These are phyloP conservation scores for Sporobolomyces roseus DNA, from an alignment of 768 basidiomycete species.

Conservation along the genomic window DNA sequence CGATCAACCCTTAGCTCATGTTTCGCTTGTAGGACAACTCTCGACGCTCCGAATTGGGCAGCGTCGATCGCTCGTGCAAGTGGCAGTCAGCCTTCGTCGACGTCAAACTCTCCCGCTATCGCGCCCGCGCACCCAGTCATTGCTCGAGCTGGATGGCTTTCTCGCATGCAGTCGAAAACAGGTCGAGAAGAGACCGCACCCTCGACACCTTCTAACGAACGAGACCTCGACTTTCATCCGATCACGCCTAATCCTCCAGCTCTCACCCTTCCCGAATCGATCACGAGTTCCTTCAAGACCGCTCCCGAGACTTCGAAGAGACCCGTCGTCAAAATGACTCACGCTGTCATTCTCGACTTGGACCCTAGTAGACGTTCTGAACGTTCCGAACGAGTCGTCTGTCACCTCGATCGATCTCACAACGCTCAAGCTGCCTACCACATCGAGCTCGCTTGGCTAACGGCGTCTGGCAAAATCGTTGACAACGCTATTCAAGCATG, in stretches of 20 bases:
- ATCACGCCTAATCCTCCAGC: constrained; percentile 5
- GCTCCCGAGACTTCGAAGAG: constrained; percentile 49
- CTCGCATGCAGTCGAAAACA: constrained; percentile 17
- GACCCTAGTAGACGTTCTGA: constrained; percentile 56
- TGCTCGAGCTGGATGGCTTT: constrained; percentile 15
- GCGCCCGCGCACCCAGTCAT: neutral
- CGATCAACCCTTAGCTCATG: neutral
- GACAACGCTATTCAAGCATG: constrained; percentile 81
- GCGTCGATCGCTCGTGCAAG: constrained; percentile 8
- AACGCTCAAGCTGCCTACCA: constrained; percentile 93
- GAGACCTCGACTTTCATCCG: neutral
- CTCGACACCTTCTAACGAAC: neutral
- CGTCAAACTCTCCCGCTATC: neutral
- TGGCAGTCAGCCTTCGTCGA: constrained; percentile 1
- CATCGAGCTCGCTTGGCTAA: constrained; percentile 96
- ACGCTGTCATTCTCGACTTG: constrained; percentile 85
- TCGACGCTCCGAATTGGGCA: constrained; percentile 34
- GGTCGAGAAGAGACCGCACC: neutral
- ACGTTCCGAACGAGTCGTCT: constrained; percentile 54
- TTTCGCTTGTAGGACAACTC: constrained; percentile 6
- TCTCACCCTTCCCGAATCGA: constrained; percentile 23
- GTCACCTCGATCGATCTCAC: constrained; percentile 88
- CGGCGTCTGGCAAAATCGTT: constrained; percentile 82
- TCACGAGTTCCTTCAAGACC: neutral
- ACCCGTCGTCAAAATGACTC: constrained; percentile 60